A percentile compares a stretch with the other conserved stretches of the same genome.
Conservation (phyloP, 192 early-diverging fungal genomes). For the Entomortierella lignicola region DNA sequence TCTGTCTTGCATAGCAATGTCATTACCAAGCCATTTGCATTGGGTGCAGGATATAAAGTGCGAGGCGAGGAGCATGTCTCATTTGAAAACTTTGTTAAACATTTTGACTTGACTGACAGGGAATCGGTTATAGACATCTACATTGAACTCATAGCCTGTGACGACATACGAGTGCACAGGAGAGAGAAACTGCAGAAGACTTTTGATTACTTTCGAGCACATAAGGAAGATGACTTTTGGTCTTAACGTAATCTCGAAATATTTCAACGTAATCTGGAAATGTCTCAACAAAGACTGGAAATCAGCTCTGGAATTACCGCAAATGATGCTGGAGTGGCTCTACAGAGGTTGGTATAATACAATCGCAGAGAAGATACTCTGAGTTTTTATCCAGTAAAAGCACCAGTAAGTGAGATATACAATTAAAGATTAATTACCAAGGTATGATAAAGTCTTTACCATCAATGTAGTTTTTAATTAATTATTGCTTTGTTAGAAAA, state of each 20-base stretch:
- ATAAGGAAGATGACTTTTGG: constrained; percentile 17
- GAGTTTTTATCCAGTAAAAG: too few species aligned
- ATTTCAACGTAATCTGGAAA: too few species aligned
- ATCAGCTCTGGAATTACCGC: constrained; percentile 18
- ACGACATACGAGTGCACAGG: constrained; percentile 11
- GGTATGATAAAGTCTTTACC: too few species aligned
- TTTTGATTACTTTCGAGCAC: constrained; percentile 12
- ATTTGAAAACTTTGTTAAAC: constrained; percentile 10
- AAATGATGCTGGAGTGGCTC: too few species aligned
- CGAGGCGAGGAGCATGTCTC: constrained; percentile 8
- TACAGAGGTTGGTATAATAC: too few species aligned
- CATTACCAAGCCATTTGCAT: constrained; percentile 2
- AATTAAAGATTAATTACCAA: too few species aligned
- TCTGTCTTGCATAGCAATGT: too few species aligned
- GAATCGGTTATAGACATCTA: constrained; percentile 1
- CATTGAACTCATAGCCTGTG: not conserved
- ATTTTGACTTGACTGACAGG: constrained; percentile 7
- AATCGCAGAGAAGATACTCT: too few species aligned
- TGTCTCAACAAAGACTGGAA: constrained; percentile 19
- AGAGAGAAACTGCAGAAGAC: constrained; percentile 18
- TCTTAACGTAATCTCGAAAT: constrained; percentile 12
- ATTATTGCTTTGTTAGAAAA: too few species aligned
- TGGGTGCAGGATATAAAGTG: constrained; percentile 6
- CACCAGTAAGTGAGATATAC: too few species aligned
- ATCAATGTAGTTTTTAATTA: too few species aligned